Evolutionary conservation across 352 stramenopile species (phyloP).

Genomic region (Phytopythium kandeliae): DNA sequence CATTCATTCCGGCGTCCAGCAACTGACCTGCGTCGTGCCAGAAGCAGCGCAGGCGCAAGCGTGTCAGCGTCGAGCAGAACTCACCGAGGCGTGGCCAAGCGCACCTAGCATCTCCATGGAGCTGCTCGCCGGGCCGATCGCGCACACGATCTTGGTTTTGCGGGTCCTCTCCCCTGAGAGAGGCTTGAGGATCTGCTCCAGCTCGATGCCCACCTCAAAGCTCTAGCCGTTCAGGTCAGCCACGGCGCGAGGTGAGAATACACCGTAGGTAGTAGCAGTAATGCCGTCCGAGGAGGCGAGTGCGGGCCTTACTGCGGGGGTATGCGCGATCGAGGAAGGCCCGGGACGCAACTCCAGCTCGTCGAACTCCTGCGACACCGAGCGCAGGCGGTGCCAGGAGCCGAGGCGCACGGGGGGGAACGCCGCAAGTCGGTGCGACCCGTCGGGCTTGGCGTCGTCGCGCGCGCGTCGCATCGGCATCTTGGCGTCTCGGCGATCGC

Average conservation of each 20-base stretch:
- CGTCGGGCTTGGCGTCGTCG: slow-evolving; percentile 21
- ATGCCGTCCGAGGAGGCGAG: too few relatives aligned
- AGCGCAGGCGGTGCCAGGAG: slow-evolving; percentile 59
- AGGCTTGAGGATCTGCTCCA: slow-evolving; percentile 66
- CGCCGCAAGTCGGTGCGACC: slow-evolving; percentile 28
- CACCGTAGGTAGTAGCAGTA: too few relatives aligned
- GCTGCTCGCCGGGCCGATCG: slow-evolving; percentile 97
- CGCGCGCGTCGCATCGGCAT: slow-evolving; percentile 14
- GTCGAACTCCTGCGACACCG: slow-evolving; percentile 56
- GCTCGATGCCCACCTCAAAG: slow-evolving; percentile 63
- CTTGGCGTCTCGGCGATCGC: slow-evolving; percentile 4
- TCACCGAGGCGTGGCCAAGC: not conserved
- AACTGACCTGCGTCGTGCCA: slow-evolving; percentile 37
- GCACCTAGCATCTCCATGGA: slow-evolving; percentile 92
- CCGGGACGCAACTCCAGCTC: slow-evolving; percentile 39
- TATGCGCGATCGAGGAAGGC: slow-evolving; percentile 26
- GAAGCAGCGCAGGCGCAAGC: too few relatives aligned
- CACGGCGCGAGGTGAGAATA: not conserved
- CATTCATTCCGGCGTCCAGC: slow-evolving; percentile 92
- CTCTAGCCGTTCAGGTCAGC: slow-evolving; percentile 17
- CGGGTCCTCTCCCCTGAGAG: slow-evolving; percentile 38
- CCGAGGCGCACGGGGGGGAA: slow-evolving; percentile 59
- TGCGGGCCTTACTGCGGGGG: slow-evolving; percentile 24
- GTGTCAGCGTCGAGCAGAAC: slow-evolving; percentile 1
- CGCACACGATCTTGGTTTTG: slow-evolving; percentile 99